Conservation (phyloP, 352 stramenopile genomes). For the Phytophthora europaea region DNA sequence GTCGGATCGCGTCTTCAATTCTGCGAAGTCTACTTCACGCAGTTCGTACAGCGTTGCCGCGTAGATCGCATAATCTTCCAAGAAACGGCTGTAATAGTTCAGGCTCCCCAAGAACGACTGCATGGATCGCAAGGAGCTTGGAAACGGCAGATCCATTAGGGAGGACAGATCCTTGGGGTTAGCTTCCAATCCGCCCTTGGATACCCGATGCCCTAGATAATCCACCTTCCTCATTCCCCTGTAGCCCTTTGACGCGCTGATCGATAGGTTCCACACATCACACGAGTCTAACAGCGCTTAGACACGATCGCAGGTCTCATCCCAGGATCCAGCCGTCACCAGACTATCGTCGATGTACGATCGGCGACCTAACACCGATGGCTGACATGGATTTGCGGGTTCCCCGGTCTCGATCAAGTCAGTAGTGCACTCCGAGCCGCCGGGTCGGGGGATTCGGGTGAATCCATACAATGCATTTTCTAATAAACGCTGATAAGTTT, state of each 20-base stretch:
- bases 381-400: too few relatives aligned
- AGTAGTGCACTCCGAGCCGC: background rate
- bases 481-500: background rate
- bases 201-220: background rate
- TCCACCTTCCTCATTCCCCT: background rate
- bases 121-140: too few relatives aligned
- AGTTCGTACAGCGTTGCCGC: too few relatives aligned
- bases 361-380: background rate
- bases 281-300: background rate
- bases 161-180: background rate
- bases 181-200: background rate
- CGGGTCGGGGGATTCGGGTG: background rate
- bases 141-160: too few relatives aligned
- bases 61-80: too few relatives aligned
- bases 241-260: background rate
- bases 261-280: background rate
- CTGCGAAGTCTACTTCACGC: too few relatives aligned
- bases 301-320: background rate
- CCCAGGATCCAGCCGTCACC: background rate
- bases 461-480: background rate
- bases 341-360: background rate
- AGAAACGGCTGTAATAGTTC: too few relatives aligned
- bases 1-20: too few relatives aligned
- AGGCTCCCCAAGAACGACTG: too few relatives aligned
- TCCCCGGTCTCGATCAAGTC: background rate